Evolutionary conservation across 1,139 yeast genomes (phyloP).

Genomic region (Yamadazyma triangularis): DNA sequence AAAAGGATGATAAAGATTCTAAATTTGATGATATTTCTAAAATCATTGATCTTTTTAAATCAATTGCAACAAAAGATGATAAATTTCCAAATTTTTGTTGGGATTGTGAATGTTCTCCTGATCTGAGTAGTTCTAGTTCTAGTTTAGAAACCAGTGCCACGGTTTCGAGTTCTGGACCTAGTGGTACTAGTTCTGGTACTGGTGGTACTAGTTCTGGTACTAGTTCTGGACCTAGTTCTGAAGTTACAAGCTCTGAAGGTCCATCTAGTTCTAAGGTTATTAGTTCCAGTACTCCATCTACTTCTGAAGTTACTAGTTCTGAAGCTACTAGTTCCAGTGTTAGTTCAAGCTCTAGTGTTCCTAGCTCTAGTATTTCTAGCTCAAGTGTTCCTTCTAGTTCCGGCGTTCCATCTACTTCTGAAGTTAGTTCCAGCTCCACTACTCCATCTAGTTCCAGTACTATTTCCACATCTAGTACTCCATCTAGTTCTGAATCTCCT

Average conservation of each 20-base stretch:
- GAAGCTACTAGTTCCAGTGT: neutral
- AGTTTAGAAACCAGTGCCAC: too few relatives aligned
- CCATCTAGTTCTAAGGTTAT: too few relatives aligned
- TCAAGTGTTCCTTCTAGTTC: neutral
- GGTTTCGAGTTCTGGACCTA: too few relatives aligned
- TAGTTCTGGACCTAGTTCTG: too few relatives aligned
- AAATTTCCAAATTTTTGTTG: constrained; percentile 18
- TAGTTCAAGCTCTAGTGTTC: constrained; percentile 1
- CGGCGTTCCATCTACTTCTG: neutral
- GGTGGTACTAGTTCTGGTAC: too few relatives aligned
- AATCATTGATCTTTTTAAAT: constrained; percentile 10
- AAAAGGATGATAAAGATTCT: too few relatives aligned
- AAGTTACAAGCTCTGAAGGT: too few relatives aligned
- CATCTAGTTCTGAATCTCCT: neutral
- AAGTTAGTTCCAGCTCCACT: neutral
- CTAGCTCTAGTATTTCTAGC: neutral
- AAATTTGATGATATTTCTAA: too few relatives aligned
- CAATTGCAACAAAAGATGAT: constrained; percentile 11
- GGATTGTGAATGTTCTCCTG: constrained; percentile 19
- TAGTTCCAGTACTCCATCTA: constrained; percentile 1
- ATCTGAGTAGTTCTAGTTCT: too few relatives aligned
- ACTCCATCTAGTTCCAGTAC: too few relatives aligned
- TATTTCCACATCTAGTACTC: too few relatives aligned
- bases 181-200: constrained; percentile 2
- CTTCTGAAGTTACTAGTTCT: neutral